Conservation (phyloP, 306 rosid genomes). For the Cucurbita pepo region DNA sequence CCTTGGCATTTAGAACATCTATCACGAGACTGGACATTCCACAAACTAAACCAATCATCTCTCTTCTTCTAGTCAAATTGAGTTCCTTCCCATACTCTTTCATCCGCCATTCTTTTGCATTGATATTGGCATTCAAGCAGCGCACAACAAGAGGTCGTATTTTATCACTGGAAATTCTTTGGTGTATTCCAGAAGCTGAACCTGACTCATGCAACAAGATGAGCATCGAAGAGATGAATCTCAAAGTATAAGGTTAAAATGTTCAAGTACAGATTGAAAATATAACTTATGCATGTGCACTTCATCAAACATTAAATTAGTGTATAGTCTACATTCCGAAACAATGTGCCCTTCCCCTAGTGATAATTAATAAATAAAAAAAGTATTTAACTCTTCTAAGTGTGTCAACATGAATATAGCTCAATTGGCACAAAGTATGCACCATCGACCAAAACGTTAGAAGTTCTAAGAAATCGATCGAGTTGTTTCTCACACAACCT, state of each 20-base stretch:
- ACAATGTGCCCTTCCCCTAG: neutral
- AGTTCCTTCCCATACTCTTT: conserved; percentile 17
- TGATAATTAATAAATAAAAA: neutral
- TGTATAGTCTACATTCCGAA: neutral
- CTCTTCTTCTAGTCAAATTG: conserved; percentile 36
- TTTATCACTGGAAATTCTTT: conserved; percentile 21
- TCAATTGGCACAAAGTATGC: too few relatives aligned
- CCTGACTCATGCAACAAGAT: conserved; percentile 18
- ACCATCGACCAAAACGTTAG: too few relatives aligned
- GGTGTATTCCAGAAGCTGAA: conserved; percentile 19
- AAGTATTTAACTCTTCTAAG: neutral
- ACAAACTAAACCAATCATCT: conserved; percentile 43
- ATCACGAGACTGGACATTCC: conserved; percentile 43
- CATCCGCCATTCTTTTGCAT: conserved; percentile 14
- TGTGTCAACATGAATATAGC: too few relatives aligned
- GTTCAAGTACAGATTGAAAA: neutral
- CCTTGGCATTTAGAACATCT: conserved; percentile 33
- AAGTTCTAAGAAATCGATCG: neutral
- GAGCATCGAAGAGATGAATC: neutral
- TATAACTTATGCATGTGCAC: neutral
- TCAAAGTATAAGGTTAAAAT: neutral
- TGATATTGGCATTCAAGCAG: conserved; percentile 15
- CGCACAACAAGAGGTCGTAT: conserved; percentile 12
- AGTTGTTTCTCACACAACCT: neutral
- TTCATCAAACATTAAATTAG: neutral